Evolutionary conservation across 2,329 filamentous ascomycete species (phyloP), one percentile per base, ranked within the genome.

Genomic region (Exophiala oligosperma): DNA sequence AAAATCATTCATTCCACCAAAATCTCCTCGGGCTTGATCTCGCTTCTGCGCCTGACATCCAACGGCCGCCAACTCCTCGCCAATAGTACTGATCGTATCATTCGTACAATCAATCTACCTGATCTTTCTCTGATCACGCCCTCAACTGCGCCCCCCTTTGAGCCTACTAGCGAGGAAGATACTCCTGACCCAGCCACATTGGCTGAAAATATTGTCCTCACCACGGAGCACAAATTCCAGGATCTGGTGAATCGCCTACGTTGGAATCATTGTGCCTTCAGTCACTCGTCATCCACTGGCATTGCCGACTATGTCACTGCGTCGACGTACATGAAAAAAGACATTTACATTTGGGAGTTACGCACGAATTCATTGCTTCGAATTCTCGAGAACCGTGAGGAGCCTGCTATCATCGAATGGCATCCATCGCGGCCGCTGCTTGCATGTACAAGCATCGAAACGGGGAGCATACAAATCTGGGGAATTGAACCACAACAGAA

Each of bases 241-340:
- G 95, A 99, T 71, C 89, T 97, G 3, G 94, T 99, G 51, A 97
- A 99, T 71, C 86, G 90, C 46, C 78, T 97, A 11, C 92, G 90
- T 5, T 99, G 94, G 94, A 99, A 97, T 70, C 92, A 97, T 70
- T 92, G 96, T 58, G 92, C 92, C 0, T 97, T 99, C 72, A 96
- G 91, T 69, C 64, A 65, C 46, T 61, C 56, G 12, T 60, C 63
- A 11, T 50, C 63, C 7, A 59, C 61, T 2, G 56, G 58, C 7
- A 55, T 61, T 23, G 65, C 64, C 37, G 94, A 99, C 74, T 97
- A 97, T 71, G 92, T 99, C 41, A 92, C 92, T 24, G 94, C 95
- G 0, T 96, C 92, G 26, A 97, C 94, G 1, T 96, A 92, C 73
- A 97, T 97, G 81, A 99, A 99, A 70, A 92, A 97, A 68, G 93